Conservation (phyloP, 208 protist species). For the Chromosphaera perkinsii region DNA sequence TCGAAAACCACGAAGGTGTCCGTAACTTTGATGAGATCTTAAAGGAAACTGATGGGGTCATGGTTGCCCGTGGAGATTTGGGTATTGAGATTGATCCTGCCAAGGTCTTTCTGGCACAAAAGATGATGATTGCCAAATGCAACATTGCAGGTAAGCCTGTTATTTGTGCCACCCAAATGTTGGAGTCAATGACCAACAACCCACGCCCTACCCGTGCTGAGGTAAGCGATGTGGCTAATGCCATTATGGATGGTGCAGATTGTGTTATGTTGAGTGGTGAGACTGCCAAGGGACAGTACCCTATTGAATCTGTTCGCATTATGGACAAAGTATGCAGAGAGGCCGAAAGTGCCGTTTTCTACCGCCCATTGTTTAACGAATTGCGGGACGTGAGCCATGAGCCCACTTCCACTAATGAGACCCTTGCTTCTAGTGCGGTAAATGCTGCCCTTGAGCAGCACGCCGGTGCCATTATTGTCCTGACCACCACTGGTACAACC, state of each 20-base stretch:
- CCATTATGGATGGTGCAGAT: slow-evolving; percentile 95
- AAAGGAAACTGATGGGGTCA: slow-evolving; percentile 88
- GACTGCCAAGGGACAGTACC: slow-evolving; percentile 91
- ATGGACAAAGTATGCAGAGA: slow-evolving; percentile 17
- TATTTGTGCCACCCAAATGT: slow-evolving; percentile 98
- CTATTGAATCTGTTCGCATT: slow-evolving; percentile 77
- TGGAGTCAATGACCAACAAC: slow-evolving; percentile 91
- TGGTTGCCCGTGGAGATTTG: slow-evolving; percentile 97
- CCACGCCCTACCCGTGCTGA: slow-evolving; percentile 96
- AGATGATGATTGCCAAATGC: slow-evolving; percentile 97
- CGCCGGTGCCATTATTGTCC: slow-evolving; percentile 75
- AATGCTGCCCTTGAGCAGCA: slow-evolving; percentile 82
- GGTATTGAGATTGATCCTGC: slow-evolving; percentile 95
- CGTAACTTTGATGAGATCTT: slow-evolving; percentile 97
- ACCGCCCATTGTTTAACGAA: background rate
- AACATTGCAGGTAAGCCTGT: slow-evolving; percentile 92
- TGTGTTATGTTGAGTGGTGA: slow-evolving; percentile 97
- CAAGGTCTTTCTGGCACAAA: slow-evolving; percentile 94
- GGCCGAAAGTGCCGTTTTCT: slow-evolving; percentile 7
- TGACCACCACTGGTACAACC: slow-evolving; percentile 65
- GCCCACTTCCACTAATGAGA: slow-evolving; percentile 54
- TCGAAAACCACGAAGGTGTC: slow-evolving; percentile 94
- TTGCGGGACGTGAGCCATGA: too few relatives aligned
- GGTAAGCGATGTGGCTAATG: slow-evolving; percentile 91
- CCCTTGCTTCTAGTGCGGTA: slow-evolving; percentile 82